Evolutionary conservation across 208 protist genomes (phyloP), one percentile per base, ranked within the genome.

Genomic region (Trypanosoma avium): DNA sequence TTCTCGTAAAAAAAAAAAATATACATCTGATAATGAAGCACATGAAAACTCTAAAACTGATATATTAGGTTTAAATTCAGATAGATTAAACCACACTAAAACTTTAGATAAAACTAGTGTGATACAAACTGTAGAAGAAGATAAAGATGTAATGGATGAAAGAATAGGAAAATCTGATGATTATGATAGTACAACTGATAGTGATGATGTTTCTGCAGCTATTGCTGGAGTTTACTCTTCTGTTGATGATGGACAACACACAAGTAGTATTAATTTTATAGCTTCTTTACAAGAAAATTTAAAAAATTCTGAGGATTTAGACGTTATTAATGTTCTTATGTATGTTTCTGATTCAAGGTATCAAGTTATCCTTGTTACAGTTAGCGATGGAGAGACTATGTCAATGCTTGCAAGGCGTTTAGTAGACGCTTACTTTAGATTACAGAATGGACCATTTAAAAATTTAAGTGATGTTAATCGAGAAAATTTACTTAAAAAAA

Each of bases 161-260:
- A 15, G 15, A 43, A 15, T 19, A 36, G 35, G 12, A 32, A 26
- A 30, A 21, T 55, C 8, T 70, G 13, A 45, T 17, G 29, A 66
- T 32, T 40, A 61, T 46, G 64, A 63, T 26, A 63, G 30, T 48
- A 46, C 36, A 3, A 60, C 54, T 48, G 58, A 62, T 15, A 49
- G 52, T 48, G 66, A 61, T 0, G 63, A 76, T 27, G 73, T 76
- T 55, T 79, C 72, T 0, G 46, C 62, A 26, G 75, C 71, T 17
- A 69, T 84, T 50, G 67, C 69, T 21, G 74, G 64, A 27, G 65
- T 83, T 2, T 68, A 81, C 2, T 81, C 77, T 0, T 79, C 62
- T 12, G 61, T 70, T 35, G 74, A 73, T 38, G 71, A 77, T 47
- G 65, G 64, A 33, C 64, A 67, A 47, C 27, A 35, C 42, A 73